Percentiles rank a stretch among this genome's conserved stretches.
Conservation (phyloP, 495 filamentous ascomycete genomes). For the Tricharina praecox region DNA sequence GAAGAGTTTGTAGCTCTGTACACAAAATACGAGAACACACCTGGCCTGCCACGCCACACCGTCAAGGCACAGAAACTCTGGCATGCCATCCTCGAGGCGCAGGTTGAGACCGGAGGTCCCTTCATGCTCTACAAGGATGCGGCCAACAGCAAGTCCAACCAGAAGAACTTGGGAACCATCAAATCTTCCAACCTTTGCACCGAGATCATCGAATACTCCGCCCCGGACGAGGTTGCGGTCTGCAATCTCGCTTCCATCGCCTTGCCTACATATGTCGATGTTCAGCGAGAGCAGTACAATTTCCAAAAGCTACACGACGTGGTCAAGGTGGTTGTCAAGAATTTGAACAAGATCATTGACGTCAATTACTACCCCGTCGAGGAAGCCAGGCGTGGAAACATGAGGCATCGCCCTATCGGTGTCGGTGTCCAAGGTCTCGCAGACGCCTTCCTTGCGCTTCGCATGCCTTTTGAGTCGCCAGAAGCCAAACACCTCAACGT, state of each 20-base stretch:
- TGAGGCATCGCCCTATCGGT: constrained; percentile 85
- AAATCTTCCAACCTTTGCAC: constrained; percentile 97
- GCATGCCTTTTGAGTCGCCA: constrained; percentile 87
- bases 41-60: constrained; percentile 69
- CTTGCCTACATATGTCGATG: constrained; percentile 75
- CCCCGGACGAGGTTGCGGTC: constrained; percentile 93
- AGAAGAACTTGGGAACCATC: constrained; percentile 97
- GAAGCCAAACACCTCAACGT: constrained; percentile 88
- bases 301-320: constrained; percentile 93
- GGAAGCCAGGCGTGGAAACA: constrained; percentile 86
- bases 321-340: constrained; percentile 69
- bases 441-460: constrained; percentile 95
- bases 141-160: constrained; percentile 97
- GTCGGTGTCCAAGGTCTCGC: constrained; percentile 94
- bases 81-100: constrained; percentile 93
- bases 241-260: constrained; percentile 95
- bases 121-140: constrained; percentile 99
- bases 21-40: constrained; percentile 76
- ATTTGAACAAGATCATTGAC: constrained; percentile 95
- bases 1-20: constrained; percentile 95
- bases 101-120: constrained; percentile 96
- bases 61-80: constrained; percentile 97
- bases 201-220: constrained; percentile 93
- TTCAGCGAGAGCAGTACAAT: constrained; percentile 64
- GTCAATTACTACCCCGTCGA: constrained; percentile 90